Conservation (phyloP, 2,329 filamentous ascomycete genomes). For the Dactylellina leptospora region DNA sequence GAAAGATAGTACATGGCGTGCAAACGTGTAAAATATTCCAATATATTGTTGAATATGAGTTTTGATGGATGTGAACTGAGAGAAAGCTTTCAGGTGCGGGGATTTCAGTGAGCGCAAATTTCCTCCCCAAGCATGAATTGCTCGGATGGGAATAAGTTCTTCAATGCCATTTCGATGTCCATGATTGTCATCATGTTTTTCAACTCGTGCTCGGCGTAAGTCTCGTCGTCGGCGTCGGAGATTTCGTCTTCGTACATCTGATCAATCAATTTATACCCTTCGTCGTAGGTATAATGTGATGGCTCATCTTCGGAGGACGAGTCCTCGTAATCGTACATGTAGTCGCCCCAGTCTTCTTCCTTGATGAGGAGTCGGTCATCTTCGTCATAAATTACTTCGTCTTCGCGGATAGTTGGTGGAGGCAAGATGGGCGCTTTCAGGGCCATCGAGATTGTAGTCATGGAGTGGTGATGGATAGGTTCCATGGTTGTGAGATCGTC, state of each 20-base stretch:
- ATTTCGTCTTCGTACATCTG: constrained; percentile 44
- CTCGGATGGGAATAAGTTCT: constrained; percentile 33
- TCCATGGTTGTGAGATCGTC: constrained; percentile 13
- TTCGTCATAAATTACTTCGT: constrained; percentile 46
- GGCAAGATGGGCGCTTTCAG: neutral
- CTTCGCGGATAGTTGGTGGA: constrained; percentile 11
- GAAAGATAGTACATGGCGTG: no score
- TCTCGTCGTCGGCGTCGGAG: constrained; percentile 23
- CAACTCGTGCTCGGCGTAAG: constrained; percentile 20
- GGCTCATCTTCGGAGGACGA: constrained; percentile 16
- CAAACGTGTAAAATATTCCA: neutral
- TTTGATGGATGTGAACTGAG: no score
- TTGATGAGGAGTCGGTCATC: constrained; percentile 32
- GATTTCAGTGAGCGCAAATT: constrained; percentile 3
- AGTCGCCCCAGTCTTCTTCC: constrained; percentile 46
- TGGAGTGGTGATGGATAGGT: constrained; percentile 13
- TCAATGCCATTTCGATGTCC: constrained; percentile 36
- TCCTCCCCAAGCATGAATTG: constrained; percentile 17
- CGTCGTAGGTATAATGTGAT: constrained; percentile 41
- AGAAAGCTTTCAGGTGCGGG: no score
- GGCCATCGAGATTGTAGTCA: constrained; percentile 5
- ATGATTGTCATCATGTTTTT: constrained; percentile 42
- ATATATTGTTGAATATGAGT: constrained; percentile 6
- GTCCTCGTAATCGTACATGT: constrained; percentile 16
- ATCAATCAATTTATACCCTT: constrained; percentile 40